phyloP scores from a whole-genome alignment of 148 eudicot species.

The Agrostemma githago region DNA sequence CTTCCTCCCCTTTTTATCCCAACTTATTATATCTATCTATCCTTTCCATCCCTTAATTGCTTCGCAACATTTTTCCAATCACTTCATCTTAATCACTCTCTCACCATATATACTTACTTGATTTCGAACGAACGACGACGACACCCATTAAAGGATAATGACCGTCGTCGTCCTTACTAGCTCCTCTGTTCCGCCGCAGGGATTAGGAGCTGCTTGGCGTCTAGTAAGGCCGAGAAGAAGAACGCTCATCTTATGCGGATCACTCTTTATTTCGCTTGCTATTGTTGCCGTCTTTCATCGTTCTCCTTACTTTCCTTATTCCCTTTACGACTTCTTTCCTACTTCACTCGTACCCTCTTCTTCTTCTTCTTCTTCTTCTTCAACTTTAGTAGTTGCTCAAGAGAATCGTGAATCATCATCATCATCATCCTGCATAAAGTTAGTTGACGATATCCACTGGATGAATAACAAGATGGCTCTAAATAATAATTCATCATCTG shows the following conservation, averaged over 20 bases:
- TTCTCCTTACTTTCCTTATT: slow-evolving; percentile 74
- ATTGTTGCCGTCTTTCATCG: slow-evolving; percentile 60
- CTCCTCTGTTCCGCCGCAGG: no score
- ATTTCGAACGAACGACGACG: no score
- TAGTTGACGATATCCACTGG: slow-evolving; percentile 50
- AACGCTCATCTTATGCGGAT: slow-evolving; percentile 84
- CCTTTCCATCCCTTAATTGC: no score
- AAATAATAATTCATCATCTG: slow-evolving; percentile 4
- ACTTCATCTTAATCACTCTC: no score
- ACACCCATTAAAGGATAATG: no score
- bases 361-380: no score
- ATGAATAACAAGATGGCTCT: background rate
- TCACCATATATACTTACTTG: no score
- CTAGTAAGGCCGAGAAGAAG: slow-evolving; percentile 75
- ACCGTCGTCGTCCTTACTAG: no score
- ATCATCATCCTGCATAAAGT: slow-evolving; percentile 37
- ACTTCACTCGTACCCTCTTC: background rate
- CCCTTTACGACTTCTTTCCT: slow-evolving; percentile 31
- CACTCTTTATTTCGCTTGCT: slow-evolving; percentile 82
- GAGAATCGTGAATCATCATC: slow-evolving; percentile 36
- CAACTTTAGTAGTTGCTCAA: slow-evolving; percentile 19
- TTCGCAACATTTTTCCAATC: no score
- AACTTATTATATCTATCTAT: no score
- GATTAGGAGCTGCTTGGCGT: slow-evolving; percentile 70
- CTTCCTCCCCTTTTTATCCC: no score